These are phyloP conservation scores for Solanum chacoense DNA, from an alignment of 305 asterid species.

Conservation along the genomic window DNA sequence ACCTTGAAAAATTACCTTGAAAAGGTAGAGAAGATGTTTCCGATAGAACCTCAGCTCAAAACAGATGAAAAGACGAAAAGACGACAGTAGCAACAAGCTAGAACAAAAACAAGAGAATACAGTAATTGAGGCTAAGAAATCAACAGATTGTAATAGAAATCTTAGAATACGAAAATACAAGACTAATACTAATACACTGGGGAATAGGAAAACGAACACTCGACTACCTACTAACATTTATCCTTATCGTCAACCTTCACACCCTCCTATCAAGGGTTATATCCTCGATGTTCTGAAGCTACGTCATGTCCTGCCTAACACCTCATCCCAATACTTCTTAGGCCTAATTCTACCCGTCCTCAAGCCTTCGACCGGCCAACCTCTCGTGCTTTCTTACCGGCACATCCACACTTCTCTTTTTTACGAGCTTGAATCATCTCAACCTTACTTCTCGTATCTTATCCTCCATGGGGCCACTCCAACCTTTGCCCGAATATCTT, in stretches of 20 bases:
- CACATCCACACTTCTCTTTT: not conserved
- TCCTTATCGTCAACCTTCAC: not conserved
- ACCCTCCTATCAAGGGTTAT: not conserved
- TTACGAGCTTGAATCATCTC: not conserved
- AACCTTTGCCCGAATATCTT: not conserved
- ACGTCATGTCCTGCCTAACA: not conserved
- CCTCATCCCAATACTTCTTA: not conserved
- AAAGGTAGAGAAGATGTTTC: not conserved
- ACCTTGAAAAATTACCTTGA: not conserved
- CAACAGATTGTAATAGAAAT: not conserved
- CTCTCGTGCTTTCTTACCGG: not conserved
- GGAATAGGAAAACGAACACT: not conserved
- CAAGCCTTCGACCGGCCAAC: not conserved
- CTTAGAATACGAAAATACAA: not conserved
- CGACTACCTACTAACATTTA: not conserved
- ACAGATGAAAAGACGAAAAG: no score
- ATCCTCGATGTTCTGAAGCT: not conserved
- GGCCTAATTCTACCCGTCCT: not conserved
- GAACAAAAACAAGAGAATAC: not conserved
- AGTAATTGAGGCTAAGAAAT: not conserved
- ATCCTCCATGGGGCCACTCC: not conserved
- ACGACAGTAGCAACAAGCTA: not conserved
- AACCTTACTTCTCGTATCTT: not conserved
- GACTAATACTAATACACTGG: not conserved
- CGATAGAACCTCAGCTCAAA: not conserved